A percentile compares a stretch with the other conserved stretches of the same genome.
These are phyloP conservation scores for Melastoma malabathricum DNA, from an alignment of 345 rosid genomes.

Conservation along the genomic window DNA sequence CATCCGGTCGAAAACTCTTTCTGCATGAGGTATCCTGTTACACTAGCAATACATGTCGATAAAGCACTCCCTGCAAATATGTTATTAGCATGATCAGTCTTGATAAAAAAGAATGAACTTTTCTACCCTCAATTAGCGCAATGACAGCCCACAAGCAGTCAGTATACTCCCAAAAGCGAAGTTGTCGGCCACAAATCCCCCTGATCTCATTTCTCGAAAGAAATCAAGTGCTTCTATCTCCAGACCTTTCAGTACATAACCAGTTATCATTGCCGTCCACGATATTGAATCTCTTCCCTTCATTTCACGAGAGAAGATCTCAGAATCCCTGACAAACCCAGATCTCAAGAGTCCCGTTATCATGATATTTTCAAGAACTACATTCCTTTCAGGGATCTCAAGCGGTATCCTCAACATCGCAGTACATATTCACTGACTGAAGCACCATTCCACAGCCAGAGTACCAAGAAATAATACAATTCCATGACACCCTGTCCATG, in stretches of 20 bases:
- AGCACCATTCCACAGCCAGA: constrained; percentile 27
- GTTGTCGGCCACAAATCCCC: constrained; percentile 61
- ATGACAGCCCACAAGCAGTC: constrained; percentile 56
- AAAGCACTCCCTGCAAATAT: constrained; percentile 83
- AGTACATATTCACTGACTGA: constrained; percentile 43
- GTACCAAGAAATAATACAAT: constrained; percentile 62
- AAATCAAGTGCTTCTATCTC: constrained; percentile 43
- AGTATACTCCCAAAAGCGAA: constrained; percentile 74
- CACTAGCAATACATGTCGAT: constrained; percentile 92
- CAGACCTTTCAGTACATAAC: constrained; percentile 54
- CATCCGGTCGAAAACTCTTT: constrained; percentile 52
- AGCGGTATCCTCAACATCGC: constrained; percentile 57
- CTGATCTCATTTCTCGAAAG: constrained; percentile 53
- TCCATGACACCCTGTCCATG: constrained; percentile 78
- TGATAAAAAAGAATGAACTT: constrained; percentile 55
- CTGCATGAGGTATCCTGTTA: constrained; percentile 41
- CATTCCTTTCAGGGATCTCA: constrained; percentile 33
- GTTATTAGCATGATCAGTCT: constrained; percentile 41
- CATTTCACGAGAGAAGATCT: constrained; percentile 40
- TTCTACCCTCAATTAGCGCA: constrained; percentile 55
- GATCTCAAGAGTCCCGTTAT: constrained; percentile 51
- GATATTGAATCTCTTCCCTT: constrained; percentile 63
- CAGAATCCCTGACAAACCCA: constrained; percentile 55
- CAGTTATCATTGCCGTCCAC: constrained; percentile 84
- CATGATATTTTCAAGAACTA: constrained; percentile 62